phyloP scores from a whole-genome alignment of 495 filamentous ascomycete species.

The Daldinia caldariorum region DNA sequence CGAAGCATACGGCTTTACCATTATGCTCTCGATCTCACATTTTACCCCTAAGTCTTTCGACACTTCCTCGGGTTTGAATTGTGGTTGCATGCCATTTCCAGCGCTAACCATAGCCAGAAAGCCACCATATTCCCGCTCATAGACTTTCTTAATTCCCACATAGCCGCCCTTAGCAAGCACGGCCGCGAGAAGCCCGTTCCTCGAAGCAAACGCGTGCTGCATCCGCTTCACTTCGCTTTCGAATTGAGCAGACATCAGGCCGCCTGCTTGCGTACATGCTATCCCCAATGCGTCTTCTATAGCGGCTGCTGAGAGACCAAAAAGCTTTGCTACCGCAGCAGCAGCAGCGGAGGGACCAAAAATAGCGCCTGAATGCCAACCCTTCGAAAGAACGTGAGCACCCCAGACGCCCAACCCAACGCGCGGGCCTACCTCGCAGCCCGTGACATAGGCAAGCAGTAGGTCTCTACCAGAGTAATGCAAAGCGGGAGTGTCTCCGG shows the following conservation, averaged over 20 bases:
- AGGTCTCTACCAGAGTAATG: neutral
- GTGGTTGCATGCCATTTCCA: constrained; percentile 47
- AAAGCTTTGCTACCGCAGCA: constrained; percentile 53
- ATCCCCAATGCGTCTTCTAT: constrained; percentile 55
- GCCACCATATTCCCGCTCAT: constrained; percentile 56
- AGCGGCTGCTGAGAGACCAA: constrained; percentile 42
- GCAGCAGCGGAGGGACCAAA: constrained; percentile 57
- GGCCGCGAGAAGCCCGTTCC: constrained; percentile 56
- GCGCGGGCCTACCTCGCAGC: neutral
- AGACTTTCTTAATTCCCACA: constrained; percentile 57
- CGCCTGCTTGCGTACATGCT: constrained; percentile 55
- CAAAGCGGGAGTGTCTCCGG: neutral
- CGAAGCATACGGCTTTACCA: constrained; percentile 55
- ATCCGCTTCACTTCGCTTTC: constrained; percentile 57
- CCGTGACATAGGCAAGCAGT: neutral
- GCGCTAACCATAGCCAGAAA: constrained; percentile 54
- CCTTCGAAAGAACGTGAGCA: constrained; percentile 14
- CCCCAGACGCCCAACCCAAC: neutral
- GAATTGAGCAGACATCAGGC: constrained; percentile 58
- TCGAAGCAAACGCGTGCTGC: constrained; percentile 59
- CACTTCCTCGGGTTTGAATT: constrained; percentile 46
- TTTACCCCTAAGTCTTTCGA: constrained; percentile 49
- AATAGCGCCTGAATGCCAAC: constrained; percentile 58
- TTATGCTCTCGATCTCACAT: constrained; percentile 54
- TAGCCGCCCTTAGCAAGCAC: constrained; percentile 53